phyloP scores from a whole-genome alignment of 768 basidiomycete species.

The Lepiota subincarnata region DNA sequence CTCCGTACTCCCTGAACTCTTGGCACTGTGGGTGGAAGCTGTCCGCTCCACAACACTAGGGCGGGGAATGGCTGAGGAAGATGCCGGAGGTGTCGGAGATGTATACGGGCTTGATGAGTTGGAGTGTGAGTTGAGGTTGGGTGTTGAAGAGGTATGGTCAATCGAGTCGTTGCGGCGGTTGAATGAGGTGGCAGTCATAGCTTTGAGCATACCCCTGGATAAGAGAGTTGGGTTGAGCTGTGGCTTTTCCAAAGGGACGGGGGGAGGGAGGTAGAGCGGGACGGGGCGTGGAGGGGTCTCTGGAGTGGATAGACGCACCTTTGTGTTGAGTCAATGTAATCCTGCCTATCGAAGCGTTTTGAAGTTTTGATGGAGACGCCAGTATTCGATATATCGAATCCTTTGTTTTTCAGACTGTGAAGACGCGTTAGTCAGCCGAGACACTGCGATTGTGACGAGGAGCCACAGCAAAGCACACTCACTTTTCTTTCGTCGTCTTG shows the following conservation, averaged over 20 bases:
- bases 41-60: constrained; percentile 18
- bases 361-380: constrained; percentile 67
- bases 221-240: background rate
- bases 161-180: constrained; percentile 5
- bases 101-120: background rate
- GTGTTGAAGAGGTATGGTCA: background rate
- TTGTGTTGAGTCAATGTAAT: constrained; percentile 72
- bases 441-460: too few species aligned
- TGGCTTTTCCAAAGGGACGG: too few species aligned
- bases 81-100: background rate
- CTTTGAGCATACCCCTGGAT: constrained; percentile 47
- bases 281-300: background rate
- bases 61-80: constrained; percentile 1
- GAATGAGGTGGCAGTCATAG: constrained; percentile 8
- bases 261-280: background rate
- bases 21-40: constrained; percentile 21
- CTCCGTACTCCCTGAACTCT: constrained; percentile 21
- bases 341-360: constrained; percentile 53
- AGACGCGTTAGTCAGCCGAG: background rate
- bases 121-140: constrained; percentile 1
- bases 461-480: constrained; percentile 16
- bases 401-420: constrained; percentile 50
- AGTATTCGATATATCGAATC: constrained; percentile 50
- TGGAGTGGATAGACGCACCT: constrained; percentile 43
- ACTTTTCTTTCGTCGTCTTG: constrained; percentile 54